phyloP scores from a whole-genome alignment of 2,329 filamentous ascomycete species.

The Zopfia rhizophila region DNA sequence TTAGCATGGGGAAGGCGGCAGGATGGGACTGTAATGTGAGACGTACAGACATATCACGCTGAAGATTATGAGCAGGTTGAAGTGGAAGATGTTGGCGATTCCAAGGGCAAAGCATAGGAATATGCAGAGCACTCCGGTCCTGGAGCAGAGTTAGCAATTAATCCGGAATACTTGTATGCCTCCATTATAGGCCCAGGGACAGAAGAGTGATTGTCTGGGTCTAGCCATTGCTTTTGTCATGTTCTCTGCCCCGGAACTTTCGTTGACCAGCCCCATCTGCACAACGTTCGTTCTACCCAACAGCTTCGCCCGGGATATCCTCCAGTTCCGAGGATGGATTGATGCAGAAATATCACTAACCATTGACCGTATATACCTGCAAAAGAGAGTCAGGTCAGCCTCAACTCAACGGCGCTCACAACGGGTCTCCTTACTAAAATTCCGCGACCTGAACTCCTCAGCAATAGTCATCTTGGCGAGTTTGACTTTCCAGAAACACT shows the following conservation, averaged over 20 bases:
- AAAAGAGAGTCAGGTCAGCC: slow-evolving; percentile 45
- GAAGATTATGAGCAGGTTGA: slow-evolving; percentile 68
- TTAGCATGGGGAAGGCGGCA: slow-evolving; percentile 11
- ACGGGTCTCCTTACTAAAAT: slow-evolving; percentile 67
- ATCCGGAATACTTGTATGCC: not conserved
- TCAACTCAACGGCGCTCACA: slow-evolving; percentile 20
- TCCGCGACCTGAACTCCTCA: slow-evolving; percentile 72
- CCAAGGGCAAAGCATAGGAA: slow-evolving; percentile 74
- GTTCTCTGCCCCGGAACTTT: not conserved
- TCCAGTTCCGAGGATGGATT: not conserved
- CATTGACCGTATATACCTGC: slow-evolving; percentile 76
- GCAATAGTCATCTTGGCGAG: slow-evolving; percentile 64
- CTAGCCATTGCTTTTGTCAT: too few relatives aligned
- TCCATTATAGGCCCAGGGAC: not conserved
- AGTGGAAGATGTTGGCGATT: slow-evolving; percentile 74
- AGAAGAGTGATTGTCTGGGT: not conserved
- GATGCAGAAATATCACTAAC: slow-evolving; percentile 55
- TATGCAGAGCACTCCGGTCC: slow-evolving; percentile 69
- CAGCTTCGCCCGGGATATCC: not conserved
- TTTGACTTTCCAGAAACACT: not conserved
- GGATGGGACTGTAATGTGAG: not conserved
- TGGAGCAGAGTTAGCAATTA: slow-evolving; percentile 38
- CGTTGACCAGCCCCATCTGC: not conserved
- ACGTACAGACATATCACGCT: slow-evolving; percentile 64
- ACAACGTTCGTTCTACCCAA: not conserved